phyloP scores from a whole-genome alignment of 2,329 filamentous ascomycete species.

The Didymosphaeria variabile region DNA sequence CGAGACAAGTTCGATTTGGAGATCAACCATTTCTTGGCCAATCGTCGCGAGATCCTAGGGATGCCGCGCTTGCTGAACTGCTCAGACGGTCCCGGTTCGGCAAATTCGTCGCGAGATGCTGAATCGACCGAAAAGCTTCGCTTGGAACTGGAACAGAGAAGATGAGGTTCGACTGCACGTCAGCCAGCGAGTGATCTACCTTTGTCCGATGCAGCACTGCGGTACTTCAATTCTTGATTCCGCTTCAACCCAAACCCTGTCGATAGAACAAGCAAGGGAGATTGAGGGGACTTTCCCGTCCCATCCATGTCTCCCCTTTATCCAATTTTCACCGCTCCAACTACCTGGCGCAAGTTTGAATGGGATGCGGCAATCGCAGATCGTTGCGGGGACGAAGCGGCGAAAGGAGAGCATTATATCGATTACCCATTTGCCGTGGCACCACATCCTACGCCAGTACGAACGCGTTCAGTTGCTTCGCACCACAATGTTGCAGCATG shows the following conservation, averaged over 20 bases:
- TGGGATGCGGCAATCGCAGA: background rate
- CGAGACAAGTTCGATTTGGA: too few relatives aligned
- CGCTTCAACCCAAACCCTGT: background rate
- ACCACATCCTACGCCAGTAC: background rate
- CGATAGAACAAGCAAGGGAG: background rate
- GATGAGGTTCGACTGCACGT: background rate
- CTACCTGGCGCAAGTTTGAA: too few relatives aligned
- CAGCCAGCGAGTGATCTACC: background rate
- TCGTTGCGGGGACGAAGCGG: background rate
- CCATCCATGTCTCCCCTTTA: background rate
- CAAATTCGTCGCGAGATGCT: background rate
- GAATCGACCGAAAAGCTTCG: background rate
- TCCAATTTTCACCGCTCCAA: too few relatives aligned
- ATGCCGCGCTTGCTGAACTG: background rate
- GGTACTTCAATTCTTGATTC: background rate
- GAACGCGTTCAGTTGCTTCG: background rate
- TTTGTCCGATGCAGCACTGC: background rate
- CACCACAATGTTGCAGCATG: background rate
- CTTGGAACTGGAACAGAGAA: background rate
- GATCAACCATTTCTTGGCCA: too few relatives aligned
- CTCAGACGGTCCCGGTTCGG: background rate
- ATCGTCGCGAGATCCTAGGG: background rate
- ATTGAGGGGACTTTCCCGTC: background rate
- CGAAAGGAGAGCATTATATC: background rate
- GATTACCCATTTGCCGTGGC: background rate